Percentiles rank a stretch among this genome's conserved stretches.
Evolutionary conservation across 164 flowering plant genomes (phyloP).

Genomic region (Umbilicus rupestris): DNA sequence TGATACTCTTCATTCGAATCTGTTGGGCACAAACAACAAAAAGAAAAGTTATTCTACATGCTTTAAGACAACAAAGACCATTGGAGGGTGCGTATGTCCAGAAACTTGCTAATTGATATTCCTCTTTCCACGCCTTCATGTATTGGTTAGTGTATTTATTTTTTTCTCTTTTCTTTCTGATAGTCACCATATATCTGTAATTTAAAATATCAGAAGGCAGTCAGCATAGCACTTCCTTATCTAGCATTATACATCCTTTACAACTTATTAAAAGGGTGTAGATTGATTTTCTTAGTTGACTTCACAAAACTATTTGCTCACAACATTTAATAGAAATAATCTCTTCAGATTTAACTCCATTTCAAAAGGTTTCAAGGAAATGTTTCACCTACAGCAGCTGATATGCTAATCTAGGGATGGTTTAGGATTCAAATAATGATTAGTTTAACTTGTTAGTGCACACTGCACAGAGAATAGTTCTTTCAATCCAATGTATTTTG

Average conservation of each 20-base stretch:
- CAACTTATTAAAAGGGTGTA: neutral
- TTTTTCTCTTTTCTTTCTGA: neutral
- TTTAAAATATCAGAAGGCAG: no score
- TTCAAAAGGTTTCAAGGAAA: neutral
- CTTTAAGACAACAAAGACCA: constrained; percentile 89
- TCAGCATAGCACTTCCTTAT: no score
- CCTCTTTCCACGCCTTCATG: neutral
- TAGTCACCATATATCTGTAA: neutral
- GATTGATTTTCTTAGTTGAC: neutral
- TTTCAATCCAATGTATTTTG: neutral
- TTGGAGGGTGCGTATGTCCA: constrained; percentile 59
- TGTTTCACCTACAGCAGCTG: neutral
- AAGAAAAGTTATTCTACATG: constrained; percentile 89
- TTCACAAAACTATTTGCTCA: neutral
- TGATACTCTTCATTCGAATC: constrained; percentile 69
- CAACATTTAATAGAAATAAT: neutral
- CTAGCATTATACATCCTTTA: neutral
- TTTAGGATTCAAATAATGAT: neutral
- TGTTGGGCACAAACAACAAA: constrained; percentile 74
- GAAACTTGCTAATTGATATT: neutral
- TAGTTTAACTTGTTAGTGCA: neutral
- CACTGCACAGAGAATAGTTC: neutral
- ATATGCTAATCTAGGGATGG: neutral
- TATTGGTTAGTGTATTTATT: neutral
- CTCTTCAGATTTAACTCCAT: neutral